Percentiles rank a stretch among this genome's conserved stretches.
Conservation (phyloP, 345 rosid species). For the Geranium rotundifolium region DNA sequence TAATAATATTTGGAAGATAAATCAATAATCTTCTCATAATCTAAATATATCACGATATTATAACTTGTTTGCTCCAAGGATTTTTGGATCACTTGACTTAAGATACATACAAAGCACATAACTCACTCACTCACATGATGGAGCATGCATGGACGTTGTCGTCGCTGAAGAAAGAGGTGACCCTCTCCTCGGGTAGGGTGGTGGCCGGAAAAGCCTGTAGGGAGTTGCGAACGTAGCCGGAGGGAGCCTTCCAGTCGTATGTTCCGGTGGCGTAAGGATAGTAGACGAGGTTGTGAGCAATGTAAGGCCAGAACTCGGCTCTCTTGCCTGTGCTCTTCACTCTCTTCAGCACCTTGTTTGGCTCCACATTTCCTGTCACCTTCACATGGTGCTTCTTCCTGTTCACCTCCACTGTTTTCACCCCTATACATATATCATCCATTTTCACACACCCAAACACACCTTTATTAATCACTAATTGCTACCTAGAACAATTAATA, state of each 20-base stretch:
- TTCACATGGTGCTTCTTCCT: slow-evolving; percentile 45
- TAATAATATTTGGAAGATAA: no score
- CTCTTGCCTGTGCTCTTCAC: slow-evolving; percentile 56
- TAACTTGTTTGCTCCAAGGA: neutral
- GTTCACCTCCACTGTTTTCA: slow-evolving; percentile 47
- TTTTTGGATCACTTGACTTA: neutral
- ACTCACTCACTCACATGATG: slow-evolving; percentile 47
- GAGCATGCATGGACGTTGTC: slow-evolving; percentile 70
- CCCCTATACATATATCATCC: slow-evolving; percentile 19
- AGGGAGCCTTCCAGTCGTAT: slow-evolving; percentile 54
- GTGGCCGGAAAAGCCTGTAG: slow-evolving; percentile 45
- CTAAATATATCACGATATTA: neutral
- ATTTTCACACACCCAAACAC: neutral
- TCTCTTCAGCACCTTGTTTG: slow-evolving; percentile 59
- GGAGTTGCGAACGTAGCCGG: slow-evolving; percentile 49
- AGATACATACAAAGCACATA: no score
- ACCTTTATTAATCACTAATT: neutral
- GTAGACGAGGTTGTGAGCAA: slow-evolving; percentile 50
- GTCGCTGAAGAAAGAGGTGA: slow-evolving; percentile 50
- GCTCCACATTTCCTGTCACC: slow-evolving; percentile 49
- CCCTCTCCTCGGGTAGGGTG: slow-evolving; percentile 31
- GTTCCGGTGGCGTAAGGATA: slow-evolving; percentile 43
- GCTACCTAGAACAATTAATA: no score
- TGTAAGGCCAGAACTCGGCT: slow-evolving; percentile 74
- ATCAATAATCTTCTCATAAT: no score